phyloP scores from a whole-genome alignment of 2,329 filamentous ascomycete genomes.

The Chrysoporthe cubensis region DNA sequence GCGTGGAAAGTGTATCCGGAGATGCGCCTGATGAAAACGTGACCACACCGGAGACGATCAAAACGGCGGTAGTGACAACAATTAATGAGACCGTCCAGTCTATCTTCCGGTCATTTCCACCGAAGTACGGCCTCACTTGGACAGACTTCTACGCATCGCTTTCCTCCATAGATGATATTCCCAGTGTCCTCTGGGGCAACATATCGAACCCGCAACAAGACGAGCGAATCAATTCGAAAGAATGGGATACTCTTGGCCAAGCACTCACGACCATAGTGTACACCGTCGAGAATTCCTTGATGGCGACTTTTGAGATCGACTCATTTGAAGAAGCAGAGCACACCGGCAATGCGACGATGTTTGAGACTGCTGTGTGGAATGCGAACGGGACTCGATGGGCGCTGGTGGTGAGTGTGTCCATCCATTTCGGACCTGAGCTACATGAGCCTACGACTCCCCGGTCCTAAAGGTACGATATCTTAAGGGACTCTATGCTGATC shows the following conservation, averaged over 20 bases:
- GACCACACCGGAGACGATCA: not conserved
- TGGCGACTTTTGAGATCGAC: slow-evolving; percentile 33
- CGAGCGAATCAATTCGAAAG: no score
- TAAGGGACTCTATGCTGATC: not conserved
- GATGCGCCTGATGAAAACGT: no score
- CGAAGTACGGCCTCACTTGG: not conserved
- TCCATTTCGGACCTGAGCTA: not conserved
- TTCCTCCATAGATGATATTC: not conserved
- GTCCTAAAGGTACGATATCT: no score
- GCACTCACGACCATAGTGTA: slow-evolving; percentile 1
- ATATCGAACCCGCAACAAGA: not conserved
- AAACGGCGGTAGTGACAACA: not conserved
- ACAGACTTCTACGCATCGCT: not conserved
- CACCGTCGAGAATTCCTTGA: slow-evolving; percentile 31
- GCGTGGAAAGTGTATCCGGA: not conserved
- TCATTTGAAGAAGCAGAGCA: slow-evolving; percentile 22
- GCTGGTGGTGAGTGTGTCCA: slow-evolving; percentile 27
- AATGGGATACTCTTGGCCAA: not conserved
- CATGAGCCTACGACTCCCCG: not conserved
- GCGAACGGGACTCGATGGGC: slow-evolving; percentile 21
- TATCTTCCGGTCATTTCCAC: not conserved
- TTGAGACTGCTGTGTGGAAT: slow-evolving; percentile 22
- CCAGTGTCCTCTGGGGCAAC: not conserved
- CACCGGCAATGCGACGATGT: slow-evolving; percentile 3
- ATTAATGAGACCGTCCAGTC: not conserved